Conservation (phyloP, 176 grass and related monocot species). For the Carex cristatella region DNA sequence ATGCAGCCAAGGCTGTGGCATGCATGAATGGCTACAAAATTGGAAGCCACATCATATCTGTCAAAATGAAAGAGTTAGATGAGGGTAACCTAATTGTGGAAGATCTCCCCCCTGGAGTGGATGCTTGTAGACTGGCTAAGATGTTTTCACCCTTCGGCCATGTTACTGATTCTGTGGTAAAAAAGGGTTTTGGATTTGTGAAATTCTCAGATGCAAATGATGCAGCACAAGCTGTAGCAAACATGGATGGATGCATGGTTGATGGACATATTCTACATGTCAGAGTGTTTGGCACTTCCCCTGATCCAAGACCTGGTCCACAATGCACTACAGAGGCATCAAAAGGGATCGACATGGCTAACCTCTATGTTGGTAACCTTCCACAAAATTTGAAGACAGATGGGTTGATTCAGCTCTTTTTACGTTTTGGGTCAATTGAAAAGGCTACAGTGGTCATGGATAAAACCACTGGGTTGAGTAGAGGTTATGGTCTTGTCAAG, state of each 20-base stretch:
- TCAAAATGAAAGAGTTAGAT: slow-evolving; percentile 47
- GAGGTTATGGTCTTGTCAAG: slow-evolving; percentile 56
- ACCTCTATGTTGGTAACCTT: slow-evolving; percentile 44
- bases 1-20: slow-evolving; percentile 35
- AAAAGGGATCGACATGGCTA: slow-evolving; percentile 50
- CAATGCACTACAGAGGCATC: slow-evolving; percentile 16
- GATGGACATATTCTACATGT: slow-evolving; percentile 49
- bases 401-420: slow-evolving; percentile 50
- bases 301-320: slow-evolving; percentile 18
- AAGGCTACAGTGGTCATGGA: slow-evolving; percentile 1
- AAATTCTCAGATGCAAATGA: slow-evolving; percentile 33
- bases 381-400: slow-evolving; percentile 33
- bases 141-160: slow-evolving; percentile 55
- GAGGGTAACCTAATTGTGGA: slow-evolving; percentile 29
- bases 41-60: slow-evolving; percentile 41
- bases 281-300: slow-evolving; percentile 11
- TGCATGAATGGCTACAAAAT: slow-evolving; percentile 62
- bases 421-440: slow-evolving; percentile 52
- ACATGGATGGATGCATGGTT: slow-evolving; percentile 49
- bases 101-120: slow-evolving; percentile 36
- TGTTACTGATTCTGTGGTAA: slow-evolving; percentile 40
- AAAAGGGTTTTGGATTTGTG: slow-evolving; percentile 39
- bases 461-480: background rate
- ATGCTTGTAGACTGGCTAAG: slow-evolving; percentile 40
- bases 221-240: slow-evolving; percentile 27